These are phyloP conservation scores for Actinidia arguta DNA, from an alignment of 179 eudicot genomes.

Conservation along the genomic window DNA sequence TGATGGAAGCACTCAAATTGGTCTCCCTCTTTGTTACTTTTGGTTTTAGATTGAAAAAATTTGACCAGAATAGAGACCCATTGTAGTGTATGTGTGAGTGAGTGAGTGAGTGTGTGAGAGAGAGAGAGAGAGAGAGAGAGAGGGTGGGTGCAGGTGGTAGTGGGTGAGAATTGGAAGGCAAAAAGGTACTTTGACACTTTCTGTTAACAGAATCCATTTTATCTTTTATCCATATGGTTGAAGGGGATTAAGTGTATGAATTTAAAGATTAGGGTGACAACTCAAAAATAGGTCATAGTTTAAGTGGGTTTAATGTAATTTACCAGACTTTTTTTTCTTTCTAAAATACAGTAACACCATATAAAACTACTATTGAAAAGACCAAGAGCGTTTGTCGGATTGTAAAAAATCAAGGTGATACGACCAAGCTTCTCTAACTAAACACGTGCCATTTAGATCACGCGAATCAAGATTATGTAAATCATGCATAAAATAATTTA, in stretches of 20 bases:
- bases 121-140: background rate
- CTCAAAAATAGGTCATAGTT: background rate
- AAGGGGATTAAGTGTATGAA: background rate
- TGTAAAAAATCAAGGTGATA: no score
- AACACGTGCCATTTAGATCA: no score
- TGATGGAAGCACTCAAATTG: background rate
- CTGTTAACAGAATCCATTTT: background rate
- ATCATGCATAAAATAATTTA: no score
- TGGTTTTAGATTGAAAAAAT: background rate
- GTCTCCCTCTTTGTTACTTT: background rate
- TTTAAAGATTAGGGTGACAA: background rate
- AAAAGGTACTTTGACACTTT: background rate
- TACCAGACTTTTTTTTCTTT: no score
- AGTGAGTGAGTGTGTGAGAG: background rate
- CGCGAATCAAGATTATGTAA: no score
- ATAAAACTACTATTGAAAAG: no score
- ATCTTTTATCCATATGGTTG: background rate
- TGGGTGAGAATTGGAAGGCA: no score
- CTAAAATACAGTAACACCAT: no score
- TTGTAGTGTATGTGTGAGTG: background rate
- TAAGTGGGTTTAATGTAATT: background rate
- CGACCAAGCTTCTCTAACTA: no score
- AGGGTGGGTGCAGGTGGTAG: background rate
- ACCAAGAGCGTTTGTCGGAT: no score
- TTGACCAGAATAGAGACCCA: background rate